Conservation (phyloP, 2,329 filamentous ascomycete genomes). For the Hortaea werneckii region DNA sequence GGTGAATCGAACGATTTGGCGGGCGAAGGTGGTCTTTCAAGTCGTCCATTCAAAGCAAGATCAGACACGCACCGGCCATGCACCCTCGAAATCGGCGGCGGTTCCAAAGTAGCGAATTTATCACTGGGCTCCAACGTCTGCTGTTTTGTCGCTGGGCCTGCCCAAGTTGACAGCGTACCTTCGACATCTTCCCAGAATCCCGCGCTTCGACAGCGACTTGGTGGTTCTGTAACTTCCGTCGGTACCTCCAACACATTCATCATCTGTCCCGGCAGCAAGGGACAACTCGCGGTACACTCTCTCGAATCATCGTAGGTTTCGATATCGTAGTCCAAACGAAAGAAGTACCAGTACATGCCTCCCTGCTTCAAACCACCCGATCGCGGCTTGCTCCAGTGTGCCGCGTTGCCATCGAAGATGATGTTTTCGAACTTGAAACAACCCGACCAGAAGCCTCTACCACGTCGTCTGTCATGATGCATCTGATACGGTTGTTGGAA, state of each 20-base stretch:
- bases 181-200: conserved; percentile 15
- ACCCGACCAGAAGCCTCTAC: conserved; percentile 70
- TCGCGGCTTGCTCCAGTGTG: conserved; percentile 45
- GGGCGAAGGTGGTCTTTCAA: conserved; percentile 5
- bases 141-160: not conserved
- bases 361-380: conserved; percentile 84
- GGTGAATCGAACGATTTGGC: not conserved
- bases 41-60: conserved; percentile 17
- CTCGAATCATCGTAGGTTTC: conserved; percentile 66
- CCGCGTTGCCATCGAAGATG: conserved; percentile 62
- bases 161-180: conserved; percentile 10
- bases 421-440: conserved; percentile 82
- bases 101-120: conserved; percentile 17
- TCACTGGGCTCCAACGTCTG: conserved; percentile 20
- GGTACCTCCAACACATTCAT: conserved; percentile 81
- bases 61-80: conserved; percentile 22
- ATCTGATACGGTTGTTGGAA: conserved; percentile 70
- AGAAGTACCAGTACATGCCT: conserved; percentile 94
- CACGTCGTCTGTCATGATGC: conserved; percentile 67
- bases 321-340: conserved; percentile 67
- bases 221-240: conserved; percentile 39
- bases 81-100: conserved; percentile 21
- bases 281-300: conserved; percentile 68
- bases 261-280: conserved; percentile 75
- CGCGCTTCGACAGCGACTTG: conserved; percentile 20